Conservation (phyloP, 2,329 filamentous ascomycete species). For the Hypoxylon rubiginosum region DNA sequence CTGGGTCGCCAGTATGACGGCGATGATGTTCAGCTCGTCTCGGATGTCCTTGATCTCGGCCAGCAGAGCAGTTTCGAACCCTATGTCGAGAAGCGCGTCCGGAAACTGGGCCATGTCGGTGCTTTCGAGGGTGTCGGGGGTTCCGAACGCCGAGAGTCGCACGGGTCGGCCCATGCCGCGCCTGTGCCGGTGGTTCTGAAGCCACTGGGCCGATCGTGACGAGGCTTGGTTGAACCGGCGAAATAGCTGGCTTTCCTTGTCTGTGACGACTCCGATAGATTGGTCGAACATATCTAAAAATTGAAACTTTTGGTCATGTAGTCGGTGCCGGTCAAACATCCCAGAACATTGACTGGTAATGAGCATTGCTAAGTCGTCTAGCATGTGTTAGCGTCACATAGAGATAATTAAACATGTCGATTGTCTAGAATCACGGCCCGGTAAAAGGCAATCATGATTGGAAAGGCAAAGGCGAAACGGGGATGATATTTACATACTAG, state of each 20-base stretch:
- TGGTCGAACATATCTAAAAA: conserved; percentile 78
- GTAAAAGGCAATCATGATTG: not conserved
- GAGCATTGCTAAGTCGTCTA: conserved; percentile 70
- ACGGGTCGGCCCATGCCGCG: conserved; percentile 40
- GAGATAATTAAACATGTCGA: not conserved
- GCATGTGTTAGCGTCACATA: conserved; percentile 15
- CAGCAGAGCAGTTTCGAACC: conserved; percentile 70
- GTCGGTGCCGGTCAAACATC: conserved; percentile 70
- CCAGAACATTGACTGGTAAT: conserved; percentile 72
- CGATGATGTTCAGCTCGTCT: conserved; percentile 75
- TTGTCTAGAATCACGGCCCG: not conserved
- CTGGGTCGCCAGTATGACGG: conserved; percentile 65
- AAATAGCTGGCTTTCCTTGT: conserved; percentile 70
- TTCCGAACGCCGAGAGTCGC: conserved; percentile 31
- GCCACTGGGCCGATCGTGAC: conserved; percentile 66
- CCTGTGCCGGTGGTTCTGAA: conserved; percentile 55
- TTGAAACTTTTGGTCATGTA: conserved; percentile 71
- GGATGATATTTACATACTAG: conserved; percentile 29
- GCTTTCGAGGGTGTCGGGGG: conserved; percentile 48
- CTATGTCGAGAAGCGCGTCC: conserved; percentile 71
- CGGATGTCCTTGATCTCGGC: conserved; percentile 76
- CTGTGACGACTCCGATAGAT: conserved; percentile 68
- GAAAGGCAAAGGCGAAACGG: not conserved
- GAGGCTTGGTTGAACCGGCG: conserved; percentile 71
- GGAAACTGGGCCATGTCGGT: conserved; percentile 57